Base-by-base conservation (phyloP, 1,284 basidiomycete genomes). In the Naganishia sp. region DNA sequence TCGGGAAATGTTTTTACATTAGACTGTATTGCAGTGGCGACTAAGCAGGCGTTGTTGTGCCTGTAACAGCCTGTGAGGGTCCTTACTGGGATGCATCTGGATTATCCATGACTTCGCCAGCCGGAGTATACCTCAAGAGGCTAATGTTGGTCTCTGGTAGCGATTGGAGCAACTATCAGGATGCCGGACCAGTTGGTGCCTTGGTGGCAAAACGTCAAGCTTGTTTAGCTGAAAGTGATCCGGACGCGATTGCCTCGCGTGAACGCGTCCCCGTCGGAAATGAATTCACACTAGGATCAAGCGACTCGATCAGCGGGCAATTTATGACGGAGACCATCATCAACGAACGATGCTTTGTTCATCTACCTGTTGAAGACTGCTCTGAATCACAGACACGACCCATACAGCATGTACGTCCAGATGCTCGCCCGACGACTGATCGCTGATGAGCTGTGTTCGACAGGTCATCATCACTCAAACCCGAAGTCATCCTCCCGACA, bases 251-350 rank as follows among this genome's bases (percentile, higher is more conserved):
- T 46, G 45, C 45, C 17, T 46, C 45, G 45, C 45, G 18, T 46
- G 17, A 62, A 57, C 10, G 60, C 55, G 52, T 86, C 68, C 23
- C 61, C 62, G 43, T 60, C 58, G 25, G 67, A 49, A 53, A 31
- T 6, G 23, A 31, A 18, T 6, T 6, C 32, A 51, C 25, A 23
- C 6, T 9, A 54, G 25, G 35, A 55, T 35, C 11, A 42, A 49
- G 9, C n/a, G 13, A 13, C 18, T 23, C 41, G 41, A 18, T 21
- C 31, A 28, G 21, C 25, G 47, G 50, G 47, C 15, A 5, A 28
- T 41, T 28, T 2, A 53, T 31, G 23, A 7, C 23, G 35, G 45
- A 17, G 18, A 5, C 23, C 45, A 17, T 47, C 45, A 47, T 47
- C 45, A 46, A 35, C 32, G 35, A 39, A 39, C 13, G 35, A 39